Percentiles rank a stretch among this genome's conserved stretches.
These are phyloP conservation scores for Kwoniella shivajii DNA, from an alignment of 1,284 basidiomycete genomes.

Conservation along the genomic window DNA sequence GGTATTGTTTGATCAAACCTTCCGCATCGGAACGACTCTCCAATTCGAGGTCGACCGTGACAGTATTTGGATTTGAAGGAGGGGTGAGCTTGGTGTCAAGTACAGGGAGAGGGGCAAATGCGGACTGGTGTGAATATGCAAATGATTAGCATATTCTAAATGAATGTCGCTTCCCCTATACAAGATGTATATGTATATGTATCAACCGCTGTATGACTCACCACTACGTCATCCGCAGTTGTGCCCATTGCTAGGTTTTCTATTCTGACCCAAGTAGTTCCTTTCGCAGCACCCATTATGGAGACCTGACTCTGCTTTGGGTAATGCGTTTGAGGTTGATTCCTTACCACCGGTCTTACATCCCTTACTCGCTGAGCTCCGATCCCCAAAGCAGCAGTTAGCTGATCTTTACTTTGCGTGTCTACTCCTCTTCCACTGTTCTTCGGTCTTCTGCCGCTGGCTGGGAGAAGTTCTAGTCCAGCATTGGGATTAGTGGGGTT, in stretches of 20 bases:
- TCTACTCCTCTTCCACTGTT: slow-evolving; percentile 7
- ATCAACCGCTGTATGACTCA: too few species aligned
- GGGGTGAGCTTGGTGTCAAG: slow-evolving; percentile 59
- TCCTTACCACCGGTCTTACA: slow-evolving; percentile 1
- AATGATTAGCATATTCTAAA: background rate
- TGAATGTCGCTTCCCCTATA: too few species aligned
- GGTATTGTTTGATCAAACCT: slow-evolving; percentile 70
- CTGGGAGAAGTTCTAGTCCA: slow-evolving; percentile 34
- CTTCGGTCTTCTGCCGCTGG: slow-evolving; percentile 5
- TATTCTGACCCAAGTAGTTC: slow-evolving; percentile 71
- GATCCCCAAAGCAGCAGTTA: slow-evolving; percentile 28
- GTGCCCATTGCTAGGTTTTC: slow-evolving; percentile 73
- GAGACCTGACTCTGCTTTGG: slow-evolving; percentile 50
- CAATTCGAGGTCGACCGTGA: slow-evolving; percentile 72
- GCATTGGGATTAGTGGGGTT: slow-evolving; percentile 29
- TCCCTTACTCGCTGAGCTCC: slow-evolving; percentile 8
- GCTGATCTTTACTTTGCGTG: slow-evolving; percentile 8
- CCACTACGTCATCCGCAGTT: slow-evolving; percentile 77
- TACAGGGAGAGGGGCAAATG: slow-evolving; percentile 77
- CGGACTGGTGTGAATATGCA: slow-evolving; percentile 62
- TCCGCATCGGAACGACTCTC: slow-evolving; percentile 66
- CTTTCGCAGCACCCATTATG: slow-evolving; percentile 72
- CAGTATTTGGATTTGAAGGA: slow-evolving; percentile 44
- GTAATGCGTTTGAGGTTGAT: slow-evolving; percentile 1
- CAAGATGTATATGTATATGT: too few species aligned